Evolutionary conservation across 202 grass and related monocot genomes (phyloP).

Genomic region (Saccharum hybrid): DNA sequence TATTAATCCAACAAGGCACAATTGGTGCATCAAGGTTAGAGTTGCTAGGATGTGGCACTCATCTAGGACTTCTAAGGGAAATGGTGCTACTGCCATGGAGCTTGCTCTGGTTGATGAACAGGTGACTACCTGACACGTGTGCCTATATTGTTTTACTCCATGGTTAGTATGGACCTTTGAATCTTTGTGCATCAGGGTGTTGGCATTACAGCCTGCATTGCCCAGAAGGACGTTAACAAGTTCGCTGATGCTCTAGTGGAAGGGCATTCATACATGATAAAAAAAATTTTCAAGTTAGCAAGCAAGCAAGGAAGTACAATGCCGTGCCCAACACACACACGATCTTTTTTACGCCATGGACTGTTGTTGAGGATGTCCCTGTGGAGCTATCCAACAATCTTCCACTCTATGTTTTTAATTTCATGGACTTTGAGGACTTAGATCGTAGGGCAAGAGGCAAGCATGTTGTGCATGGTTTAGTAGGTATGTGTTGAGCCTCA

Average conservation of each 20-base stretch:
- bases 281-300: not conserved
- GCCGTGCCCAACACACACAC: not conserved
- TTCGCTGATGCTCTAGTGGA: not conserved
- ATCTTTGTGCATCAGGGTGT: too few relatives aligned
- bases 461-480: not conserved
- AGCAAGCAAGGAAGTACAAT: not conserved
- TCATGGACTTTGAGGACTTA: not conserved
- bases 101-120: not conserved
- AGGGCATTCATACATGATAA: not conserved
- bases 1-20: not conserved
- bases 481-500: not conserved
- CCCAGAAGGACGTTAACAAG: too few relatives aligned
- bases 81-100: not conserved
- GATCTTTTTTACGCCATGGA: not conserved
- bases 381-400: not conserved
- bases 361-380: not conserved
- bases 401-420: not conserved
- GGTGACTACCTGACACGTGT: not conserved
- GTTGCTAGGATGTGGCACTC: not conserved
- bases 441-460: not conserved
- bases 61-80: not conserved
- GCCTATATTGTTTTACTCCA: not conserved
- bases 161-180: too few relatives aligned
- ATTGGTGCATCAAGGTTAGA: conserved; percentile 19
- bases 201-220: too few relatives aligned